Conservation (phyloP, 495 filamentous ascomycete species). For the Cercophora samala region DNA sequence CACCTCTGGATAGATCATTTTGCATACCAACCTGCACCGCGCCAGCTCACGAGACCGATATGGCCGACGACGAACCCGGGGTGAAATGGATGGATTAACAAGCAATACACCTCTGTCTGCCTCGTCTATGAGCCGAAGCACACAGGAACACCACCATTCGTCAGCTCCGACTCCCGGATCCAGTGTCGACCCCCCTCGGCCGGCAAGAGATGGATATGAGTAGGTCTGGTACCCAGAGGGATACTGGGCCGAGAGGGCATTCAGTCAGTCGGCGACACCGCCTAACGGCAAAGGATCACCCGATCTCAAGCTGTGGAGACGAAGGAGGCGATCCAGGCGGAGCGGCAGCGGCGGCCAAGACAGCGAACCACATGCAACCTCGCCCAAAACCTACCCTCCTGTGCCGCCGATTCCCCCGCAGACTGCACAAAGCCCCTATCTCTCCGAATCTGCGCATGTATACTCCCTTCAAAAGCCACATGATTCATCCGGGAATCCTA, state of each 20-base stretch:
- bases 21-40: background rate
- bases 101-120: background rate
- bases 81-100: slow-evolving; percentile 4
- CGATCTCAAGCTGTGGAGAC: slow-evolving; percentile 35
- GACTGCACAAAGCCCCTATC: slow-evolving; percentile 29
- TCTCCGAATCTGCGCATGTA: slow-evolving; percentile 39
- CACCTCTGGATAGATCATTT: too few species aligned
- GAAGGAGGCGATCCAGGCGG: slow-evolving; percentile 38
- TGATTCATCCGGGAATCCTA: background rate
- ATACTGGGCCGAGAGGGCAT: slow-evolving; percentile 53
- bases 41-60: background rate
- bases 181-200: slow-evolving; percentile 46
- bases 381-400: slow-evolving; percentile 22
- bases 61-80: background rate
- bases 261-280: slow-evolving; percentile 17
- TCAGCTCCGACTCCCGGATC: slow-evolving; percentile 1
- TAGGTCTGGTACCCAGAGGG: slow-evolving; percentile 57
- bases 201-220: slow-evolving; percentile 47
- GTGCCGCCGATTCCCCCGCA: background rate
- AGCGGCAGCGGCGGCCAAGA: slow-evolving; percentile 22
- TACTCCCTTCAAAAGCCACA: slow-evolving; percentile 31
- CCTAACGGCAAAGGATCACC: slow-evolving; percentile 15
- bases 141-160: background rate
- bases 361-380: slow-evolving; percentile 16
- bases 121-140: background rate